A percentile compares a stretch with the other conserved stretches of the same genome.
Conservation (phyloP, 768 basidiomycete genomes). For the Gloeostereum incarnatum region DNA sequence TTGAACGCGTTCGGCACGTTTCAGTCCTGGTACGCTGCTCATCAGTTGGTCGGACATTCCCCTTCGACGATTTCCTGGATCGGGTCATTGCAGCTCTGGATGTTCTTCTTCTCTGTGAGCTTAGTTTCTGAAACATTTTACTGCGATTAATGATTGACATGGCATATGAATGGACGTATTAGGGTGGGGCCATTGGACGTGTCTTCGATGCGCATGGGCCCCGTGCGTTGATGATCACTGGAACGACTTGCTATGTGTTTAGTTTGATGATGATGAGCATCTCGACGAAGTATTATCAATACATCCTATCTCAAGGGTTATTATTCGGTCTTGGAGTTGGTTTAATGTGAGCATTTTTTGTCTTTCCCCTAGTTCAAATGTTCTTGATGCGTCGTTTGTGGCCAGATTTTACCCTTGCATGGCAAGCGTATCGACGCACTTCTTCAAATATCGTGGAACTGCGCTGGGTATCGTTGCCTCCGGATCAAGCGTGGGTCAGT, state of each 20-base stretch:
- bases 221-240: constrained; percentile 37
- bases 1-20: constrained; percentile 68
- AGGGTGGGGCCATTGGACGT: constrained; percentile 58
- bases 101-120: constrained; percentile 61
- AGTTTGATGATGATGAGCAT: constrained; percentile 57
- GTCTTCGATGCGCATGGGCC: constrained; percentile 57
- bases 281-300: constrained; percentile 48
- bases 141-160: too few species aligned
- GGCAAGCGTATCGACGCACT: constrained; percentile 58
- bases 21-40: constrained; percentile 54
- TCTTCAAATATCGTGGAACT: constrained; percentile 54
- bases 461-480: constrained; percentile 64
- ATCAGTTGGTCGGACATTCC: constrained; percentile 42
- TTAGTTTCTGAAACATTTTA: background rate
- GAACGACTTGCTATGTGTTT: constrained; percentile 35
- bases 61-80: constrained; percentile 63
- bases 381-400: constrained; percentile 6
- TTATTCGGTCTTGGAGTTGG: constrained; percentile 60
- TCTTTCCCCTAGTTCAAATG: constrained; percentile 3
- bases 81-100: constrained; percentile 58
- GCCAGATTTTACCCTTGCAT: constrained; percentile 65
- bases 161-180: background rate
- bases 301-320: constrained; percentile 52
- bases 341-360: constrained; percentile 39
- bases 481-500: constrained; percentile 56